Conservation (phyloP, 2,329 filamentous ascomycete species). For the Neophaeococcomyces aloes region DNA sequence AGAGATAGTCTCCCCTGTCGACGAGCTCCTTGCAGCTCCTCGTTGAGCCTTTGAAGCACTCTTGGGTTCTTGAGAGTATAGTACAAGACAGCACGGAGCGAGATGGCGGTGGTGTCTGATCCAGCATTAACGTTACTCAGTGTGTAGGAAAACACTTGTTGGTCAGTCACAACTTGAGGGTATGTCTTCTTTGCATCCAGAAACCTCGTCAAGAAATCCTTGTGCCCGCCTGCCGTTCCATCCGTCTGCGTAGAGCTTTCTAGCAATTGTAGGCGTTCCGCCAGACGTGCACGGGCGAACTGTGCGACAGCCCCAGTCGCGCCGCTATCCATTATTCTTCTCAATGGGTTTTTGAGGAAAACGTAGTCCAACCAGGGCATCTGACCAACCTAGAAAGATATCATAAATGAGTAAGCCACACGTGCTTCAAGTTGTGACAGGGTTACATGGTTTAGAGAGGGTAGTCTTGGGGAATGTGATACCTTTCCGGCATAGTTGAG, state of each 20-base stretch:
- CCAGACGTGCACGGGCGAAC: too few relatives aligned
- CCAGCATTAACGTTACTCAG: slow-evolving; percentile 39
- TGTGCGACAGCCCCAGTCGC: too few relatives aligned
- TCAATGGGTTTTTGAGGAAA: slow-evolving; percentile 8
- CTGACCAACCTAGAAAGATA: slow-evolving; percentile 21
- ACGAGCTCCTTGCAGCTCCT: slow-evolving; percentile 5
- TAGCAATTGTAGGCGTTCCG: too few relatives aligned
- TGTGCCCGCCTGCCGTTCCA: too few relatives aligned
- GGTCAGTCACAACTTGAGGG: too few relatives aligned
- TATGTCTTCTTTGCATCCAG: too few relatives aligned
- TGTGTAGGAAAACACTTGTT: too few relatives aligned
- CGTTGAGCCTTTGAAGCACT: slow-evolving; percentile 18
- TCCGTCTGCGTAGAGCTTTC: too few relatives aligned
- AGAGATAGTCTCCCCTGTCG: slow-evolving; percentile 7
- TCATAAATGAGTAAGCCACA: not conserved
- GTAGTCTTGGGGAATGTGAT: not conserved
- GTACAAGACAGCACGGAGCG: slow-evolving; percentile 23
- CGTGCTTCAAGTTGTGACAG: too few relatives aligned
- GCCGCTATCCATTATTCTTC: too few relatives aligned
- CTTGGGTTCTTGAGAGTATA: slow-evolving; percentile 19
- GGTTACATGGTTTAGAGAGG: too few relatives aligned
- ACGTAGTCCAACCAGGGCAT: slow-evolving; percentile 26
- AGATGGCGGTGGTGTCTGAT: slow-evolving; percentile 37
- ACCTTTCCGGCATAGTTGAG: slow-evolving; percentile 18
- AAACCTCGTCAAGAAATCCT: too few relatives aligned